Evolutionary conservation across 805 yeast species (phyloP), one percentile per base, ranked within the genome.

Genomic region (Spathaspora girioi): DNA sequence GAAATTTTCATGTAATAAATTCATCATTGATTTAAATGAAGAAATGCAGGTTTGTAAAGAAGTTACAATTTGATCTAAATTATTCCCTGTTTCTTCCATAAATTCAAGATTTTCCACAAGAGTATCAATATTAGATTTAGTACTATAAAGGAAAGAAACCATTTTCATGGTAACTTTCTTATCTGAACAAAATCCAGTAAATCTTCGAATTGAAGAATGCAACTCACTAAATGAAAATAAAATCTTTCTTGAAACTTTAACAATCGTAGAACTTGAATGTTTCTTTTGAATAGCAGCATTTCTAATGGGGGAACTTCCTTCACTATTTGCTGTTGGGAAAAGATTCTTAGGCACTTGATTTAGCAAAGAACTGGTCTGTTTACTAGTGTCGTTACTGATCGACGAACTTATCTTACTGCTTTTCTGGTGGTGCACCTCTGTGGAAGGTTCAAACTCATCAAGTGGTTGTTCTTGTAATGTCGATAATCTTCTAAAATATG

Each of bases 401-500:
- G 10, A 5, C 12, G 44, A 17, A 18, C 41, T 46, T 23, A 45
- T 45, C 14, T 50, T 47, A n/a, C 26, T 29, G 26, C 18, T 32
- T 29, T 38, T 23, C 29, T 32, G 48, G 8, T 12, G n/a, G 14
- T 19, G 23, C 11, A 45, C 15, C 4, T 38, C 45, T 44, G 48
- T 18, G 44, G 47, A 9, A 45, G 54, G 50, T 18, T 47, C 48
- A 11, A 20, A 43, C 49, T 66, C 72, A 47, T 69, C 75, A 2
- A 50, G 43, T 3, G 78, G 78, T 12, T 58, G 56, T 53, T 86
- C 91, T 10, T 83, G 85, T 14, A 86, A 63, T 0, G 86, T 82
- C 0, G 89, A 83, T 40, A 86, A 64, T 53, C 90, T 73, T 58
- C 84, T 75, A 66, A 84, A 83, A 60, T 83, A 84, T 20, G 87